Evolutionary conservation across 1,284 basidiomycete genomes (phyloP).

Genomic region (Apiotrichum sp.): DNA sequence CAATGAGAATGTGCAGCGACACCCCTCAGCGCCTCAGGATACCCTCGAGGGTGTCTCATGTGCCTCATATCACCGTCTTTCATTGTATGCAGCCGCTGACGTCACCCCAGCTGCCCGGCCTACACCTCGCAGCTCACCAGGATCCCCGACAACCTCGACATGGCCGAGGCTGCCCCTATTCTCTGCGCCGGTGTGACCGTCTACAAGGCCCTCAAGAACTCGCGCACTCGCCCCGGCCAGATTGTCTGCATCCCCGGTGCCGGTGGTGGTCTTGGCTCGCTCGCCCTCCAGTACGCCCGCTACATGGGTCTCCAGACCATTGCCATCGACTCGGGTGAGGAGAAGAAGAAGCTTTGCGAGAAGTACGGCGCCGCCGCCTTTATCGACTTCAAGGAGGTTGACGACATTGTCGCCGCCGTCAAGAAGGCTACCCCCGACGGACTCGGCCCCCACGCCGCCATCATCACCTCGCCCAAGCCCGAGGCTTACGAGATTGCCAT

Average conservation of each 20-base stretch:
- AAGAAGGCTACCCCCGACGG: constrained; percentile 59
- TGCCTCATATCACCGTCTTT: too few relatives aligned
- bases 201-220: constrained; percentile 77
- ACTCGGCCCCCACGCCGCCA: constrained; percentile 64
- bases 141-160: constrained; percentile 62
- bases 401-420: constrained; percentile 34
- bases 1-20: too few relatives aligned
- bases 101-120: constrained; percentile 32
- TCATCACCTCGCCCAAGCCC: constrained; percentile 55
- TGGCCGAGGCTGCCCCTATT: constrained; percentile 69
- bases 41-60: too few relatives aligned
- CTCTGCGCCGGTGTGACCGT: constrained; percentile 61
- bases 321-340: constrained; percentile 67
- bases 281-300: constrained; percentile 69
- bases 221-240: constrained; percentile 62
- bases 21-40: too few relatives aligned
- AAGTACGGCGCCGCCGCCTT: constrained; percentile 69
- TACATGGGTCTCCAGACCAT: constrained; percentile 71
- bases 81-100: neutral
- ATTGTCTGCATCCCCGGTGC: constrained; percentile 64
- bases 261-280: constrained; percentile 48
- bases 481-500: constrained; percentile 65
- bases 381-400: constrained; percentile 64
- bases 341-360: constrained; percentile 64
- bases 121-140: constrained; percentile 65